These are phyloP conservation scores for Brettanomyces custersianus DNA, from an alignment of 805 yeast genomes.

Conservation along the genomic window DNA sequence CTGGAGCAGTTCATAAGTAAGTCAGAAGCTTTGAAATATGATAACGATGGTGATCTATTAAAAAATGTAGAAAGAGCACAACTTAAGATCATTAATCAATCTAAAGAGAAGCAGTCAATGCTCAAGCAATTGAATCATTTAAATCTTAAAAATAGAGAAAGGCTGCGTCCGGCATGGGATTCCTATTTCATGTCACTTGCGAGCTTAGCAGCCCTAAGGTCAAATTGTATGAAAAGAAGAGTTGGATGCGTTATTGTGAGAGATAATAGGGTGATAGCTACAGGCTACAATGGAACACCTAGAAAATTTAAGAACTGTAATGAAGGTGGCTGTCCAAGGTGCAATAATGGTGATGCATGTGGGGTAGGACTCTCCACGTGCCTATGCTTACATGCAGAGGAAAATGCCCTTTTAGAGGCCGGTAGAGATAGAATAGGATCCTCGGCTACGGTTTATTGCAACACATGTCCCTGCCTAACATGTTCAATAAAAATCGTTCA, in stretches of 20 bases:
- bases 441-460: conserved; percentile 71
- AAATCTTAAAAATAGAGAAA: conserved; percentile 38
- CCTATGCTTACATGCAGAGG: conserved; percentile 94
- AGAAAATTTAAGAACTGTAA: conserved; percentile 80
- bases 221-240: conserved; percentile 94
- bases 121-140: conserved; percentile 30
- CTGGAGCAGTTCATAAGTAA: conserved; percentile 9
- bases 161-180: conserved; percentile 93
- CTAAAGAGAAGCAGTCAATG: conserved; percentile 27
- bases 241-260: conserved; percentile 95
- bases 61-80: conserved; percentile 40
- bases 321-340: conserved; percentile 90
- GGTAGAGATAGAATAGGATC: conserved; percentile 78
- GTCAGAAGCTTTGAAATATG: conserved; percentile 21
- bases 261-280: conserved; percentile 79
- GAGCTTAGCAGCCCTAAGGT: conserved; percentile 82
- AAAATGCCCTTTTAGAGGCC: conserved; percentile 88
- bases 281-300: conserved; percentile 98
- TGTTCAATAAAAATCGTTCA: conserved; percentile 95
- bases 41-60: conserved; percentile 21
- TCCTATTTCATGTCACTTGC: conserved; percentile 91
- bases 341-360: conserved; percentile 58
- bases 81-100: conserved; percentile 48
- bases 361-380: conserved; percentile 76
- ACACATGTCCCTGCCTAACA: conserved; percentile 95